Base-by-base conservation (phyloP, 768 basidiomycete species). In the Panaeolus papilionaceus region DNA sequence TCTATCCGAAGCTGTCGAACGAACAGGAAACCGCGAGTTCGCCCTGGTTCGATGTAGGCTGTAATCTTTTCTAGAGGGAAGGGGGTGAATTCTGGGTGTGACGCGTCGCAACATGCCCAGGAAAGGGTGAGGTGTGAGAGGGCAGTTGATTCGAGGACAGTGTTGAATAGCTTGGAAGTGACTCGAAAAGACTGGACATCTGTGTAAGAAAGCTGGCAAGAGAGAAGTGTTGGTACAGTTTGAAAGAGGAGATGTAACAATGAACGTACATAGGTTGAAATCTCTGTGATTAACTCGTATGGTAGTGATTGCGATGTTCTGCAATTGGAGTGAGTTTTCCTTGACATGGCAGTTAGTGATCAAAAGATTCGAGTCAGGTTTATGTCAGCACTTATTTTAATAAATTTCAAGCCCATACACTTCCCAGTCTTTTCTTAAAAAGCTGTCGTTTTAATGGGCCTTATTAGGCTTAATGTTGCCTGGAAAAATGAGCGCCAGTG, bases 11-110 rank as follows among this genome's bases (percentile, higher is more conserved):
- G 54, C 16, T 58, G 54, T 28, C 33, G 26, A 37, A 58, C 54
- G 54, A 58, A 58, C 26, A 33, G 10, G 14, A 58, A 58, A 16
- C 10, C 54, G 4, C 54, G 26, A 28, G 54, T 33, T 26, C 1
- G 54, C 3, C 54, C 54, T 58, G 54, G 28, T 33, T 58, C 16
- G 4, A 58, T 14, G 28, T 58, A 58, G 54, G 54, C 54, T 33
- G 11, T 58, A 7, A 58, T 58, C 16, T 58, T 58, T 28, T 58
- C 54, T 3, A 58, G 54, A 28, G 54, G 54, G 20, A 58, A 58
- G 3, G 28, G 26, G 16, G 14, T 12, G 16, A 33, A 58, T 26
- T 33, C 54, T 4, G 33, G 26, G 28, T 7, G 33, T 28, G 54
- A 58, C 6, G 10, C 26, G 26, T 58, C 12, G 14, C 54, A 11